A percentile compares a stretch with the other conserved stretches of the same genome.
Conservation (phyloP, 768 basidiomycete species). For the Hirschioporus abietinus region DNA sequence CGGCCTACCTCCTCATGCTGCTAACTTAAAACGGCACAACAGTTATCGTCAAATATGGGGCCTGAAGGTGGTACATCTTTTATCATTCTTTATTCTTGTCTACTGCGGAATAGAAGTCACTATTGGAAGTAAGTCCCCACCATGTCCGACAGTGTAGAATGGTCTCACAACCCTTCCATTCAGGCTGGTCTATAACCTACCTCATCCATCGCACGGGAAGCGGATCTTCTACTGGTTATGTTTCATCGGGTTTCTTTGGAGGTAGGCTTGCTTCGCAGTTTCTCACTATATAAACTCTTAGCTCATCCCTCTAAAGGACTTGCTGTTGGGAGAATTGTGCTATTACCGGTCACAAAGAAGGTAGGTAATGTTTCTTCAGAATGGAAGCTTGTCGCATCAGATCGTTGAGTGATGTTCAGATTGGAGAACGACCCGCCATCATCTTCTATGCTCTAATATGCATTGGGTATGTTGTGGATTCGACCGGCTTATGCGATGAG, state of each 20-base stretch:
- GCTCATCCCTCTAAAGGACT: background rate
- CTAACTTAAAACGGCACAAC: conserved; percentile 3
- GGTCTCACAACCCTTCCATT: background rate
- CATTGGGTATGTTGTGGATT: background rate
- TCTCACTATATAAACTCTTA: background rate
- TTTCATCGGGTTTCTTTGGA: conserved; percentile 20
- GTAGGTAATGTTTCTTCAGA: background rate
- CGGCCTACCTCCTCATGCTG: conserved; percentile 1
- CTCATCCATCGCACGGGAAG: conserved; percentile 18
- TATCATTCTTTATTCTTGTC: conserved; percentile 39
- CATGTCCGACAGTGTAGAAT: background rate
- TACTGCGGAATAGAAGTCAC: conserved; percentile 53
- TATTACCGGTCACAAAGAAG: background rate
- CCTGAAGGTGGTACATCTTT: conserved; percentile 33
- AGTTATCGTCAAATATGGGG: conserved; percentile 17
- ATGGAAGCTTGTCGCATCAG: background rate
- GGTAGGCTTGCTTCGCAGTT: background rate
- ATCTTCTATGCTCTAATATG: background rate
- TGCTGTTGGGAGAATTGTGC: background rate
- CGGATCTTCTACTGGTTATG: conserved; percentile 18
- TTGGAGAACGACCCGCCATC: background rate
- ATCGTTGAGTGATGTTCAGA: background rate
- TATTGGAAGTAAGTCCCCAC: conserved; percentile 32
- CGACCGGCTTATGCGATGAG: background rate
- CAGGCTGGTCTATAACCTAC: conserved; percentile 24